A percentile compares a stretch with the other conserved stretches of the same genome.
These are phyloP conservation scores for Lentinus polychrous DNA, from an alignment of 1,284 basidiomycete species.

Conservation along the genomic window DNA sequence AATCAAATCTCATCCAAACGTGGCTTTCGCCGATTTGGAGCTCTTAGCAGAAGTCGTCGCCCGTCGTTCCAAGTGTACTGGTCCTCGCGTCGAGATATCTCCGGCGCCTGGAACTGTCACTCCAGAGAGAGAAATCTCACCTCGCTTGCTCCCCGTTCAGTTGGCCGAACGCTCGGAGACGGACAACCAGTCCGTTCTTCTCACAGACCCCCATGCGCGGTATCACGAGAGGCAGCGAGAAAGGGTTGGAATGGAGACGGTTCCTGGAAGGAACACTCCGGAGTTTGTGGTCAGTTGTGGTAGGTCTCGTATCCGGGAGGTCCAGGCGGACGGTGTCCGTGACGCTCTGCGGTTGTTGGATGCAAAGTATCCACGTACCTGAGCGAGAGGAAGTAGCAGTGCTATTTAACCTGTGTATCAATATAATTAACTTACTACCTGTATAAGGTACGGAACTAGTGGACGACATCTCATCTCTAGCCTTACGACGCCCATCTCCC, in stretches of 20 bases:
- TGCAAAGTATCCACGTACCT: constrained; percentile 41
- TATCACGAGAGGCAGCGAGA: constrained; percentile 40
- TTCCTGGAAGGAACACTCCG: constrained; percentile 26
- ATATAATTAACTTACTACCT: too few relatives aligned
- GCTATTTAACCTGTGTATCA: too few relatives aligned
- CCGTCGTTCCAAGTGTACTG: constrained; percentile 71
- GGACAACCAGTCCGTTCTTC: constrained; percentile 26
- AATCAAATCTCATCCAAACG: constrained; percentile 85
- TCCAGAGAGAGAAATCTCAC: constrained; percentile 35
- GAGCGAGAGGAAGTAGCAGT: too few relatives aligned
- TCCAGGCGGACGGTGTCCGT: constrained; percentile 70
- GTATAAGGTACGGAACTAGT: too few relatives aligned
- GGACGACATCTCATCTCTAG: too few relatives aligned
- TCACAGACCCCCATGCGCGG: constrained; percentile 48
- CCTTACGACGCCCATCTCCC: too few relatives aligned
- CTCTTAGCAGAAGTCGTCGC: constrained; percentile 86
- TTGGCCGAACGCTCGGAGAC: constrained; percentile 17
- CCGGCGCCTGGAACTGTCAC: constrained; percentile 47
- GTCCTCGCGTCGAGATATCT: constrained; percentile 62
- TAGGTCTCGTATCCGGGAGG: constrained; percentile 54
- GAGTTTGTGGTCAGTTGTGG: constrained; percentile 56
- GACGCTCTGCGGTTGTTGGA: constrained; percentile 78
- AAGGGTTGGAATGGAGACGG: constrained; percentile 31
- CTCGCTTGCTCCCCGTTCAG: constrained; percentile 17
- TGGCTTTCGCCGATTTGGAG: constrained; percentile 73